Evolutionary conservation across 2,329 filamentous ascomycete species (phyloP).

Genomic region (Arthrocladium fulminans): DNA sequence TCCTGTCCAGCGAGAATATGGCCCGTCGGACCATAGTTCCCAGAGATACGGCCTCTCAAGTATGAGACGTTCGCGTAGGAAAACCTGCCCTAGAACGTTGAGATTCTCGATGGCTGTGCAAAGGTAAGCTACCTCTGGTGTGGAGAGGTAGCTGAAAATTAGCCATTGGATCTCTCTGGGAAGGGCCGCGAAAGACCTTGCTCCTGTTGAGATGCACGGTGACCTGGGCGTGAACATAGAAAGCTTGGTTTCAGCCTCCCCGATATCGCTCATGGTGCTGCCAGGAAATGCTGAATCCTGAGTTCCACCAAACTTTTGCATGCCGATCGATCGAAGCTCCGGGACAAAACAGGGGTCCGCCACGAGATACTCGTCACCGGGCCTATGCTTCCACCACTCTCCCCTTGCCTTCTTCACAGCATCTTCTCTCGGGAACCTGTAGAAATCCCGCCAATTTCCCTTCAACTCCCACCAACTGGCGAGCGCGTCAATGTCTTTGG

Average conservation of each 20-base stretch:
- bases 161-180: slow-evolving; percentile 3
- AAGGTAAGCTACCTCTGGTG: slow-evolving; percentile 5
- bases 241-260: too few relatives aligned
- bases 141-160: slow-evolving; percentile 7
- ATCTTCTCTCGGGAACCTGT: background rate
- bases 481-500: background rate
- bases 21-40: slow-evolving; percentile 12
- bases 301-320: background rate
- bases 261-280: too few relatives aligned
- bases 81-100: background rate
- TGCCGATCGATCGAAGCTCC: background rate
- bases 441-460: background rate
- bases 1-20: slow-evolving; percentile 13
- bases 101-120: slow-evolving; percentile 1
- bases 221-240: too few relatives aligned
- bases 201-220: background rate
- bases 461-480: background rate
- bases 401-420: slow-evolving; percentile 4
- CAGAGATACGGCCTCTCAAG: slow-evolving; percentile 9
- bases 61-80: slow-evolving; percentile 6
- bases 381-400: slow-evolving; percentile 9
- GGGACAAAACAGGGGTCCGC: slow-evolving; percentile 7
- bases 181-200: slow-evolving; percentile 1
- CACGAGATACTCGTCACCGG: slow-evolving; percentile 10
- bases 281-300: too few relatives aligned